A percentile compares a stretch with the other conserved stretches of the same genome.
These are phyloP conservation scores for Penicillium fuscoglaucum DNA, from an alignment of 2,329 filamentous ascomycete species.

Conservation along the genomic window DNA sequence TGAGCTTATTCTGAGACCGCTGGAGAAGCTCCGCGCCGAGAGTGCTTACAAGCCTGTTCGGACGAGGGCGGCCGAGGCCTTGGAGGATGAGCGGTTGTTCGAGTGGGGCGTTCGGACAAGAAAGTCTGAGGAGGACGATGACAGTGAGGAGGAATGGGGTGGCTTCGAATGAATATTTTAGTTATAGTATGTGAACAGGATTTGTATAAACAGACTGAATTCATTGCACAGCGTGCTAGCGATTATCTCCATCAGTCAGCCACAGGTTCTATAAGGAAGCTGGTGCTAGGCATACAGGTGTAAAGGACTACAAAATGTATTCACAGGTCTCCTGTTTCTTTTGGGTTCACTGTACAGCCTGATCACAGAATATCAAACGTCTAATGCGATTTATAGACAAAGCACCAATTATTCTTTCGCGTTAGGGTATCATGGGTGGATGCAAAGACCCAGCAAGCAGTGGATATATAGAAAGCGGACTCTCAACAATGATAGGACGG, in stretches of 20 bases:
- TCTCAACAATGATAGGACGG: not conserved
- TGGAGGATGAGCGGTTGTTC: slow-evolving; percentile 72
- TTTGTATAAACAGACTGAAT: slow-evolving; percentile 12
- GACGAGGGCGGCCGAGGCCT: slow-evolving; percentile 65
- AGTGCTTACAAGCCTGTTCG: slow-evolving; percentile 72
- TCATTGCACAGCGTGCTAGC: slow-evolving; percentile 16
- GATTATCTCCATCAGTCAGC: slow-evolving; percentile 4
- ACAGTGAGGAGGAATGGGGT: slow-evolving; percentile 63
- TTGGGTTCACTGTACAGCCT: slow-evolving; percentile 13
- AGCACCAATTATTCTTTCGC: slow-evolving; percentile 24
- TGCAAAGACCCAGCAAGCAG: slow-evolving; percentile 22
- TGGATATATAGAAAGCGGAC: slow-evolving; percentile 10
- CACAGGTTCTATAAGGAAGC: not conserved
- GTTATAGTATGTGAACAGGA: slow-evolving; percentile 2
- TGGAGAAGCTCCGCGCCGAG: slow-evolving; percentile 47
- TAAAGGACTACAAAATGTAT: slow-evolving; percentile 1
- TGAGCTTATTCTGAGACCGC: slow-evolving; percentile 45
- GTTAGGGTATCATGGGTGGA: slow-evolving; percentile 37
- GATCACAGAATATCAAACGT: slow-evolving; percentile 9
- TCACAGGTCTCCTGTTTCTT: slow-evolving; percentile 10
- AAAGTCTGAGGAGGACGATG: slow-evolving; percentile 41
- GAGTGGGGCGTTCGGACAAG: slow-evolving; percentile 55
- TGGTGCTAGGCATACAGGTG: not conserved
- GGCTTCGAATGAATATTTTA: slow-evolving; percentile 55
- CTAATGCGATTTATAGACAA: slow-evolving; percentile 12